These are phyloP conservation scores for Penicillium sp. DNA, from an alignment of 2,329 filamentous ascomycete species.

Conservation along the genomic window DNA sequence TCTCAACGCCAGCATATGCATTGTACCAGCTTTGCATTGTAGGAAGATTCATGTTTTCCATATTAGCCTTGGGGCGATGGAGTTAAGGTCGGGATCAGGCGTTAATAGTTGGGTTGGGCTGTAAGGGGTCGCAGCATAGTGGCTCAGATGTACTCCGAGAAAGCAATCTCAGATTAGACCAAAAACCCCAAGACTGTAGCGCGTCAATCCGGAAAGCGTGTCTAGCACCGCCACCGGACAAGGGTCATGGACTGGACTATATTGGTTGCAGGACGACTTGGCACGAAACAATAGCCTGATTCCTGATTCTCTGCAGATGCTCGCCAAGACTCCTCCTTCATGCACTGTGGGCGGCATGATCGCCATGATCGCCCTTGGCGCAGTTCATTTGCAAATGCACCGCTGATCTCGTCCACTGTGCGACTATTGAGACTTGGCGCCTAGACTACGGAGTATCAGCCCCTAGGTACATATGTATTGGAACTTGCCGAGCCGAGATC, in stretches of 20 bases:
- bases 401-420: neutral
- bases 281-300: constrained; percentile 8
- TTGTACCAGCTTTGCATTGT: neutral
- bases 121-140: neutral
- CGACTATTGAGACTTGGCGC: neutral
- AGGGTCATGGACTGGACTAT: neutral
- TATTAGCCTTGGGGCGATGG: neutral
- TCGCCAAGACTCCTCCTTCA: constrained; percentile 10
- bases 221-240: constrained; percentile 1
- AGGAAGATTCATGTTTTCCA: neutral
- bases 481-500: neutral
- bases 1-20: neutral
- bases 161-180: constrained; percentile 4
- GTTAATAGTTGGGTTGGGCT: neutral
- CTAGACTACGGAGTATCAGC: neutral
- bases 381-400: constrained; percentile 11
- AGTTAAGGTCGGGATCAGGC: neutral
- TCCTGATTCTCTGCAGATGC: neutral
- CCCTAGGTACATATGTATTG: neutral
- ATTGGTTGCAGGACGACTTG: constrained; percentile 11
- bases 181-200: constrained; percentile 8
- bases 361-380: constrained; percentile 21
- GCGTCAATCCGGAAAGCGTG: constrained; percentile 5
- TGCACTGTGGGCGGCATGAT: constrained; percentile 7
- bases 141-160: neutral